Evolutionary conservation across 768 basidiomycete genomes (phyloP), one percentile per base, ranked within the genome.

Genomic region (Lanmaoa rubissima): DNA sequence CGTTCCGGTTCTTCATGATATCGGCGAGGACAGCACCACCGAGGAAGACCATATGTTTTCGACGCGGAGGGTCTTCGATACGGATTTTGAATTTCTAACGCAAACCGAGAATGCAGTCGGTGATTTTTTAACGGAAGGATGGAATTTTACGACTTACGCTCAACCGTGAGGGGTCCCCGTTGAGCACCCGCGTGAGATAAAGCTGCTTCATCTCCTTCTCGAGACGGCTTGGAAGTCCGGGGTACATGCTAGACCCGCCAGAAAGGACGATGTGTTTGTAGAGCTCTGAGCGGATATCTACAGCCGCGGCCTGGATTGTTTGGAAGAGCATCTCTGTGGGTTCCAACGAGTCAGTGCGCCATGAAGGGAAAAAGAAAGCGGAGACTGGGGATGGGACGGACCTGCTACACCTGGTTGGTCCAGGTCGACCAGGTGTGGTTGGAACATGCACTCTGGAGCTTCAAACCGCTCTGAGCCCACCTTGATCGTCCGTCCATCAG

Each of bases 171-270:
- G 92, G 87, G 69, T 98, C 88, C 17, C 91, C 87, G 44, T 82
- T 80, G 44, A 98, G 79, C 17, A 98, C 92, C n/a, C 86, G 81
- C 2, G 91, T 90, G 58, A 99, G 82, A 73, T 98, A 94, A n/a
- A 98, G 79, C 73, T 98, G 97, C 74, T 98, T 98, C 90, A 98
- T 94, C 78, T 99, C 96, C 78, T 98, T 98, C 76, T 98, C 97
- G 43, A 99, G 80, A 45, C 97, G 86, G 70, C 90, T 93, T 12
- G 97, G 97, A 54, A 99, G 83, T 28, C 97, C 97, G 32, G 97
- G 96, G 71, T 98, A 98, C 96, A 98, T 98, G 73, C 92, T 94
- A 3, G 94, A 96, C 8, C 97, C 97, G 51, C 97, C 97, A 5
- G 94, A 97, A 28, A 99, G 86, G 13, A 99, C 96, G 63, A 98